Conservation (phyloP, 768 basidiomycete genomes). For the Rhodotorula graminis region DNA sequence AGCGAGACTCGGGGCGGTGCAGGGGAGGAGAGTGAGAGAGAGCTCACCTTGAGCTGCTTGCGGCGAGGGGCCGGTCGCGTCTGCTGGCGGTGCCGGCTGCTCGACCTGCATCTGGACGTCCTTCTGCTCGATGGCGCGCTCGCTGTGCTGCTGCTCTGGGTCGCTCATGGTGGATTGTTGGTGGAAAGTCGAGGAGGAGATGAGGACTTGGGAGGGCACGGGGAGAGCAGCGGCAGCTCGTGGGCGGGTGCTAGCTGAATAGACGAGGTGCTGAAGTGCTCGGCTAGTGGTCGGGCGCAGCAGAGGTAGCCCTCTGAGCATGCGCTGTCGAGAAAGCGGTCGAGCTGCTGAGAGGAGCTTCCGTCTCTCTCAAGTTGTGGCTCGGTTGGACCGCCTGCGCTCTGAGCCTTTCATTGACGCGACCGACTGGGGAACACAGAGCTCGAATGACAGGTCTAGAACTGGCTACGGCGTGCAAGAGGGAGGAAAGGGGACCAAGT, state of each 20-base stretch:
- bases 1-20: neutral
- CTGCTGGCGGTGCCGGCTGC: neutral
- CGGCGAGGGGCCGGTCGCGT: neutral
- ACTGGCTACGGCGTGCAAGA: too few relatives aligned
- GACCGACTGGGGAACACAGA: too few relatives aligned
- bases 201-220: neutral
- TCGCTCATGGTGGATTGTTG: neutral
- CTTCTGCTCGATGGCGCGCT: neutral
- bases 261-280: neutral
- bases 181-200: neutral
- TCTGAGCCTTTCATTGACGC: too few relatives aligned
- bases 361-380: too few relatives aligned
- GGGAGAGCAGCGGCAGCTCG: neutral
- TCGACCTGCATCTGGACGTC: neutral
- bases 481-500: too few relatives aligned
- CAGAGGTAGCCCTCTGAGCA: neutral
- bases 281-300: neutral
- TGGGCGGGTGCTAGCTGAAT: neutral
- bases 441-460: too few relatives aligned
- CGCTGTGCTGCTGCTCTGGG: neutral
- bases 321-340: neutral
- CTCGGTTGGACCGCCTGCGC: too few relatives aligned
- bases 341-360: too few relatives aligned
- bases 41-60: neutral
- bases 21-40: neutral